Evolutionary conservation across 805 yeast genomes (phyloP), one percentile per base, ranked within the genome.

Genomic region (Candida piceae): DNA sequence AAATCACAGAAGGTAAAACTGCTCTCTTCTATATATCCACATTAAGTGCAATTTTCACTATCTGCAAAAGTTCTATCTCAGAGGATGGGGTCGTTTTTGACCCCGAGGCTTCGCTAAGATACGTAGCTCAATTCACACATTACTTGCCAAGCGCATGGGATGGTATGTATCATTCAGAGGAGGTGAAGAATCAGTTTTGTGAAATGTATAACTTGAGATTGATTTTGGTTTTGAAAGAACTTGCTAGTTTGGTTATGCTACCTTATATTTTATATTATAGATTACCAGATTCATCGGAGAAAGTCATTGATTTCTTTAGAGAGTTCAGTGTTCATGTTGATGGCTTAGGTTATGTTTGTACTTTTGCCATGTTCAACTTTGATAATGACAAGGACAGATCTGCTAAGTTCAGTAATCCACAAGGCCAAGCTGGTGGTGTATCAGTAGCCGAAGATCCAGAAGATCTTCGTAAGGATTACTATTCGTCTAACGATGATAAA

Each of bases 301-400:
- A 76, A 19, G 83, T 93, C 31, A 75, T 93, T 22, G 97, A 93
- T 54, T 93, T 93, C 53, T 86, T 90, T 58, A 66, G 97, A 38
- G 97, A 90, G 41, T 82, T 76, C 48, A 80, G 95, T 10, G 80
- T 88, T 10, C 93, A 90, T 57, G 86, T 89, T 32, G 97, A 89
- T 63, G 97, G 96, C 0, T 66, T 93, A 28, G 99, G 98, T 0
- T 83, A 89, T 53, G 95, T 93, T 26, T 90, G 97, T 55, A 80
- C 86, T 21, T 87, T 81, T 69, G 97, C 97, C 2, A 85, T 86
- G 80, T 93, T 93, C 62, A 82, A 86, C 47, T 77, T 83, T 44
- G 88, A 80, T 42, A 76, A 76, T 45, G 70, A 72, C 41, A 44
- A 70, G 62, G 70, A 50, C 29, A 56, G 49, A n/a, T n/a, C n/a